phyloP scores from a whole-genome alignment of 495 filamentous ascomycete species.

The Aspergillus coremiiformis region DNA sequence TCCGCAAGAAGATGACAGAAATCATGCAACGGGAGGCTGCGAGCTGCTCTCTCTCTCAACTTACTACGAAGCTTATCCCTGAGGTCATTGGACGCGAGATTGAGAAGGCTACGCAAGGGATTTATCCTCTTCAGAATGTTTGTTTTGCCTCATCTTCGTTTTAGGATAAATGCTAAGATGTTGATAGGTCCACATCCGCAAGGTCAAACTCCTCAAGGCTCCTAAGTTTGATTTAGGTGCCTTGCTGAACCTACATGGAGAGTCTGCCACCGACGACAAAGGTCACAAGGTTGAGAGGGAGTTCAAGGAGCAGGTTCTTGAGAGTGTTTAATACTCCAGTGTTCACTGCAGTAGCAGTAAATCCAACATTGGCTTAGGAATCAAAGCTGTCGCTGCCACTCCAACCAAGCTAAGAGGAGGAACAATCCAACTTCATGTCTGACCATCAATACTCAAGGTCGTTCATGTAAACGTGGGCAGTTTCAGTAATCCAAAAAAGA shows the following conservation, averaged over 20 bases:
- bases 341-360: constrained; percentile 10
- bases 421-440: neutral
- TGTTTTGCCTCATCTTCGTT: constrained; percentile 20
- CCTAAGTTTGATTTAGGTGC: constrained; percentile 99
- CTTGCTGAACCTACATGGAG: constrained; percentile 89
- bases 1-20: constrained; percentile 99
- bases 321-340: constrained; percentile 64
- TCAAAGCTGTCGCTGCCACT: constrained; percentile 11
- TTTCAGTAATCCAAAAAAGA: constrained; percentile 4
- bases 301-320: constrained; percentile 95
- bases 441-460: neutral
- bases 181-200: constrained; percentile 91
- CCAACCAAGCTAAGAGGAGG: neutral
- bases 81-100: constrained; percentile 99
- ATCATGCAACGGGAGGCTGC: constrained; percentile 95
- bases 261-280: constrained; percentile 90
- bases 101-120: constrained; percentile 97
- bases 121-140: constrained; percentile 99
- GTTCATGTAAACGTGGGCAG: neutral
- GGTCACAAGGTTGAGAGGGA: constrained; percentile 98
- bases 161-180: constrained; percentile 21
- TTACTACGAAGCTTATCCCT: constrained; percentile 95
- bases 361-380: constrained; percentile 18
- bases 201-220: constrained; percentile 96
- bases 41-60: constrained; percentile 86